Base-by-base conservation (phyloP, 2,329 filamentous ascomycete genomes). In the Pseudogymnoascus pannorum region DNA sequence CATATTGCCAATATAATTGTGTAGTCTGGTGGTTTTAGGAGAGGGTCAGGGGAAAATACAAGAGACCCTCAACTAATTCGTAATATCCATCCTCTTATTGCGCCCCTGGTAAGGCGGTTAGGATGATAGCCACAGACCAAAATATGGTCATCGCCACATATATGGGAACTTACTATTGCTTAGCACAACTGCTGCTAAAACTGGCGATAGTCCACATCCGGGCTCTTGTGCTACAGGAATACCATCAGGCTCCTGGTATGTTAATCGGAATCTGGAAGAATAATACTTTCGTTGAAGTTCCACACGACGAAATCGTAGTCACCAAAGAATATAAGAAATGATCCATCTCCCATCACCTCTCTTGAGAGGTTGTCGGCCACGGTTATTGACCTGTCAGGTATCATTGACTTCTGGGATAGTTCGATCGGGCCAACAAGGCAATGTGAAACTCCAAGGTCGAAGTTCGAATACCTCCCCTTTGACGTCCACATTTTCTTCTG, bases 241-340 rank as follows among this genome's bases (percentile, higher is more conserved):
- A 51, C 7, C 2, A 48, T 48, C 22, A 16, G 22, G 42, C 24
- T 29, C 42, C 24, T 51, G 42, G 2, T 4, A 51, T 16, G 42
- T 14, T 51, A 51, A 1, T 58, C 54, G 35, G 12, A 20, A 36
- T 33, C 20, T 11, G 59, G 59, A 16, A 22, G 26, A 14, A 6
- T 22, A 22, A 60, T 60, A 24, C 51, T 57, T 36, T 42, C 35
- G 33, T 60, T 51, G 42, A 24, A 60, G 42, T 24, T 57, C 59
- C 59, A 60, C 7, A 58, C 59, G 40, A 60, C 59, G 12, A 31
- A 60, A 58, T 57, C 59, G 16, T 57, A 26, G 54, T 60, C n/a
- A 18, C 38, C 59, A n/a, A 60, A 60, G 16, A 60, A 44, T 12
- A 60, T 9, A 9, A 60, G 31, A 14, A 60, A 60, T 3, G 38